Conservation (phyloP, 495 filamentous ascomycete species). For the Rhypophila decipiens region DNA sequence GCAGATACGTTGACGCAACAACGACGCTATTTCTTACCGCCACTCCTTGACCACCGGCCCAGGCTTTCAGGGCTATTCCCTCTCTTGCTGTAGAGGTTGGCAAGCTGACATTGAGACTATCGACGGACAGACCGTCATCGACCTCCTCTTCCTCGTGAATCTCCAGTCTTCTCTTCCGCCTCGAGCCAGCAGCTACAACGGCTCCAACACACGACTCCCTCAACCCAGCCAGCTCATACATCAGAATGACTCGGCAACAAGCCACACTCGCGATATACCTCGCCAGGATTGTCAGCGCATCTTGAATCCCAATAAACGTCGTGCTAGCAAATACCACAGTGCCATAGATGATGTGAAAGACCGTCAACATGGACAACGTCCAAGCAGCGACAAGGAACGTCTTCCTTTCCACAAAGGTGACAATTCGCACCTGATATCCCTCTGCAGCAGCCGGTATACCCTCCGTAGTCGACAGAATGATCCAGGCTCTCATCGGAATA, state of each 20-base stretch:
- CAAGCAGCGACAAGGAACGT: slow-evolving; percentile 12
- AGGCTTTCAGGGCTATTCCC: no score
- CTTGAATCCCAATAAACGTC: slow-evolving; percentile 14
- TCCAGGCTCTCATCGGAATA: no score
- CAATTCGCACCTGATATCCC: not conserved
- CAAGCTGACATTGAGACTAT: no score
- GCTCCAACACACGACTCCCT: slow-evolving; percentile 6
- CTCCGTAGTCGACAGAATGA: slow-evolving; percentile 4
- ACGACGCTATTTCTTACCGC: no score
- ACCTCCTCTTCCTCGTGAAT: no score
- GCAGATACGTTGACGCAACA: no score
- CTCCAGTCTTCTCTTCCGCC: no score
- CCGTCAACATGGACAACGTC: slow-evolving; percentile 5
- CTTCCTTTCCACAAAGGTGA: not conserved
- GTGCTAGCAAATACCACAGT: slow-evolving; percentile 20
- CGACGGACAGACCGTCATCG: no score
- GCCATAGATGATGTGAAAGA: slow-evolving; percentile 17
- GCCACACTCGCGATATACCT: slow-evolving; percentile 16
- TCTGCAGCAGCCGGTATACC: not conserved
- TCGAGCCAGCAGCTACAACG: no score
- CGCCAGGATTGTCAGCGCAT: slow-evolving; percentile 14
- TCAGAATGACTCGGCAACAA: slow-evolving; percentile 16
- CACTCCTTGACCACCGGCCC: no score
- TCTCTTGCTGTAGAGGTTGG: no score
- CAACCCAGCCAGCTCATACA: slow-evolving; percentile 17